Conservation (phyloP, 2,329 filamentous ascomycete genomes). For the Colletotrichum magnum region DNA sequence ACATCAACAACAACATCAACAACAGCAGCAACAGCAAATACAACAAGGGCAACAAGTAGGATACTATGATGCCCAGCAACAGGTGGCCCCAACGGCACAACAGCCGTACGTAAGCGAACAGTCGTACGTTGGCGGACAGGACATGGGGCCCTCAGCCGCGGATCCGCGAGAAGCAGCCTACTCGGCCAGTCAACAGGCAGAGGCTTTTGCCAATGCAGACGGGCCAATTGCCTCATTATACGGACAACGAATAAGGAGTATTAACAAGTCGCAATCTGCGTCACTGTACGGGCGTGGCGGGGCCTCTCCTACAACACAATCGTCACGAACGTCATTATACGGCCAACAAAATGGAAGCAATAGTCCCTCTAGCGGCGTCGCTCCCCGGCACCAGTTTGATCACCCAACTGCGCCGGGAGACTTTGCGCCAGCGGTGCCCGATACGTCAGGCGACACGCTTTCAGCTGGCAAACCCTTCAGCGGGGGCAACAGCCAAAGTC, state of each 20-base stretch:
- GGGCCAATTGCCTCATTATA: constrained; percentile 14
- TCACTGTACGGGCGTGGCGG: constrained; percentile 10
- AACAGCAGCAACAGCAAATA: not conserved
- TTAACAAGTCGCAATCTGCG: not conserved
- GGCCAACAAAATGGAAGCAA: constrained; percentile 1
- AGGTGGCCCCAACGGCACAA: not conserved
- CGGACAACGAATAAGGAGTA: constrained; percentile 8
- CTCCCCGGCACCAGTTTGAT: constrained; percentile 31
- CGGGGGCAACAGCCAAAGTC: constrained; percentile 20
- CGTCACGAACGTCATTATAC: constrained; percentile 1
- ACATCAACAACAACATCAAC: constrained; percentile 12
- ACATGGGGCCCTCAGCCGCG: not conserved
- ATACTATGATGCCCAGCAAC: not conserved
- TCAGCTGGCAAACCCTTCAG: not conserved
- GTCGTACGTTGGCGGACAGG: not conserved
- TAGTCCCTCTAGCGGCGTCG: constrained; percentile 1
- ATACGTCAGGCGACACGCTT: constrained; percentile 1
- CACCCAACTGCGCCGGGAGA: constrained; percentile 28
- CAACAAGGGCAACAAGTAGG: constrained; percentile 9
- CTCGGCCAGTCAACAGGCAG: not conserved
- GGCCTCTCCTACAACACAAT: not conserved
- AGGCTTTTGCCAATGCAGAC: not conserved
- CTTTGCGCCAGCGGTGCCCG: constrained; percentile 28
- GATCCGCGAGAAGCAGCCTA: not conserved
- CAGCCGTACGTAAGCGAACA: not conserved